Evolutionary conservation across 2,329 filamentous ascomycete genomes (phyloP), one percentile per base, ranked within the genome.

Genomic region (Botrytis deweyae): DNA sequence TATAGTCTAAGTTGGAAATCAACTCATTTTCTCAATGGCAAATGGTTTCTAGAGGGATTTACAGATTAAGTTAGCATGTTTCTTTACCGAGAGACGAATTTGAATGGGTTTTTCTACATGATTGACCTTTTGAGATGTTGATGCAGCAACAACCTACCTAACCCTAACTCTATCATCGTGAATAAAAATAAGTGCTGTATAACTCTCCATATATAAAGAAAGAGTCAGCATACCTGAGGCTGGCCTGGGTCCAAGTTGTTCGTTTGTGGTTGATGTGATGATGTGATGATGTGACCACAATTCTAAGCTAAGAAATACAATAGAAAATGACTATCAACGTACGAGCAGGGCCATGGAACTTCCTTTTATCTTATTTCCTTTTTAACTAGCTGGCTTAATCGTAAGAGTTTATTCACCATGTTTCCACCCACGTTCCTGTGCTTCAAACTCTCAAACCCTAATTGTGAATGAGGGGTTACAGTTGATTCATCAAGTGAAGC

Each of bases 231-330:
- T n/a, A 12, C 25, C 25, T n/a, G 6, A 16, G 22, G 3, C 36
- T 12, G 6, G 25, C 12, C 1, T 40, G 12, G 36, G 5, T 3
- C 6, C 6, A 10, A 0, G 5, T 0, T 62, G 5, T 25, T 4
- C 5, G 36, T 18, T n/a, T 18, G 10, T 5, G 12, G 36, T 38
- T 38, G 22, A 61, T 38, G 29, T 29, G 29, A 29, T 38, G 22
- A 61, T 38, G 29, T 29, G 29, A 29, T 2, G 20, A 40, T 63
- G 22, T 40, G 38, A 38, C 16, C 9, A n/a, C 3, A 22, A 40
- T 22, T 42, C 61, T 5, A 40, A n/a, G 36, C 22, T 2, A 18
- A 58, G 4, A 18, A 29, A 55, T 12, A 49, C 3, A 6, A 36
- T 40, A 10, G 36, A 25, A n/a, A 63, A n/a, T n/a, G 36, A 9